Percentiles rank a stretch among this genome's conserved stretches.
Conservation (phyloP, 148 eudicot genomes). For the Cornus suecica region DNA sequence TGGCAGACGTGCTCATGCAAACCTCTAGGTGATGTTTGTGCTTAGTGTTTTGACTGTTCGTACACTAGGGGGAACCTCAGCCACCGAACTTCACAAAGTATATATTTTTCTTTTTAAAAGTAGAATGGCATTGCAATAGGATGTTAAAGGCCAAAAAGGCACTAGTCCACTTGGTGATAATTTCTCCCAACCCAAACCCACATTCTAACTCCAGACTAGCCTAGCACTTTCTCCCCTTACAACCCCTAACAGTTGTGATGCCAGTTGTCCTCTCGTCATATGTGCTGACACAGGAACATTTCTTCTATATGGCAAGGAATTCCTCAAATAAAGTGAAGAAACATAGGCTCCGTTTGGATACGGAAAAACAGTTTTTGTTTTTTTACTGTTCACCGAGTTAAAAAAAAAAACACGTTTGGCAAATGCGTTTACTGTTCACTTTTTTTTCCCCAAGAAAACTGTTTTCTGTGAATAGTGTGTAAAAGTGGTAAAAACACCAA, state of each 20-base stretch:
- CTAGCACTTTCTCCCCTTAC: background rate
- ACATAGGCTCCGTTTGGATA: no score
- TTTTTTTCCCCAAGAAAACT: no score
- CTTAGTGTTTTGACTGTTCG: background rate
- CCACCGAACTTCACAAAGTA: background rate
- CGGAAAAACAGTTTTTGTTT: no score
- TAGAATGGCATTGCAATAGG: background rate
- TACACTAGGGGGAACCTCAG: background rate
- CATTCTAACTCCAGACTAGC: background rate
- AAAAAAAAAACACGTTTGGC: no score
- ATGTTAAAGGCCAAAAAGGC: background rate
- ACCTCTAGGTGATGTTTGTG: background rate
- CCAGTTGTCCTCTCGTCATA: background rate
- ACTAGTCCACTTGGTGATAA: background rate
- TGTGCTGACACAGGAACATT: constrained; percentile 13
- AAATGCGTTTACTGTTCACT: no score
- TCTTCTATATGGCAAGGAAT: constrained; percentile 38
- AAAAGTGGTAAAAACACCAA: no score
- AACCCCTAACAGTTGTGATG: background rate
- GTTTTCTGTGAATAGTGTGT: no score
- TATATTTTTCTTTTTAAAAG: background rate
- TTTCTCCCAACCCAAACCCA: background rate
- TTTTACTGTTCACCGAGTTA: no score
- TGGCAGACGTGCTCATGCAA: background rate
- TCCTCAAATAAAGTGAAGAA: background rate